phyloP scores from a whole-genome alignment of 257 asterid genomes.

The Nicotiana paniculata region DNA sequence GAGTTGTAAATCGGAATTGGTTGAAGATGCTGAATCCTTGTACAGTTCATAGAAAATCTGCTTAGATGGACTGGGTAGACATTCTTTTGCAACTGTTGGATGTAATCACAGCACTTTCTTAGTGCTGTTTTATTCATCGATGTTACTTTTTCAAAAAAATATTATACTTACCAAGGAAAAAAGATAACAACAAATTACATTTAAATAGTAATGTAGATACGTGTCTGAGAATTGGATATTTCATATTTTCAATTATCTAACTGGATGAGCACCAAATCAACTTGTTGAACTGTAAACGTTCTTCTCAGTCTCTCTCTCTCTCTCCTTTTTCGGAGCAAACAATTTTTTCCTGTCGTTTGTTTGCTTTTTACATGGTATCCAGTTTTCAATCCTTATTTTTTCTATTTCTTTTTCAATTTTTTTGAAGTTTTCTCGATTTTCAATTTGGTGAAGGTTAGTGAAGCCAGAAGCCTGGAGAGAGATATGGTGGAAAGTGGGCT shows the following conservation, averaged over 20 bases:
- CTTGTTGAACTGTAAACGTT: not conserved
- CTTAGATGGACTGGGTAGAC: no score
- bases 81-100: no score
- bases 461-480: conserved; percentile 90
- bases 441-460: conserved; percentile 69
- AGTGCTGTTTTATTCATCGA: no score
- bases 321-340: not conserved
- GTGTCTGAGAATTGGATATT: not conserved
- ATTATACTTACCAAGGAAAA: not conserved
- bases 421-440: conserved; percentile 16
- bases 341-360: not conserved
- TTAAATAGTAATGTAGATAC: not conserved
- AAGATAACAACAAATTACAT: not conserved
- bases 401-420: not conserved
- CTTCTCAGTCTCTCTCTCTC: not conserved
- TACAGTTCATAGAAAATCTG: no score
- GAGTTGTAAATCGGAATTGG: no score
- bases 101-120: no score
- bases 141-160: no score
- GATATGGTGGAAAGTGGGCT: conserved; percentile 75
- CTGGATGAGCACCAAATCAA: not conserved
- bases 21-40: no score
- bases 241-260: not conserved
- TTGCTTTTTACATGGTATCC: not conserved
- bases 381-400: not conserved